Evolutionary conservation across 352 stramenopile species (phyloP).

Genomic region (Globisporangium nodosum): DNA sequence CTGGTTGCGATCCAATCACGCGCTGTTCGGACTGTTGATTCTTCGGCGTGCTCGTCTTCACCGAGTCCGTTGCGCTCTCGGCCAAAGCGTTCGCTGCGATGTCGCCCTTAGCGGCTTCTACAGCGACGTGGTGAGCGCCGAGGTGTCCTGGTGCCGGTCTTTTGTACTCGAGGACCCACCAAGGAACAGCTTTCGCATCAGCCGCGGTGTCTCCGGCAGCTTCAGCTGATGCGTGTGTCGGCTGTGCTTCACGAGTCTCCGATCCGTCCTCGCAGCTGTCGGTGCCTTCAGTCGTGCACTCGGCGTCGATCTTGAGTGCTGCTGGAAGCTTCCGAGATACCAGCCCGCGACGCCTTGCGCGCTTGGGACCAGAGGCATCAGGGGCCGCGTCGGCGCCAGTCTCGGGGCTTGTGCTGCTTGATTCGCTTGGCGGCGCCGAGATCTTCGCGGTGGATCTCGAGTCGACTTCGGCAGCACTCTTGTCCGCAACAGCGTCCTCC

Average conservation of each 20-base stretch:
- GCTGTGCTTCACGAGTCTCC: constrained; percentile 10
- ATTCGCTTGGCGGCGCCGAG: neutral
- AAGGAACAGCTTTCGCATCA: constrained; percentile 22
- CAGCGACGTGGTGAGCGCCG: constrained; percentile 37
- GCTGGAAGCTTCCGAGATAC: constrained; percentile 9
- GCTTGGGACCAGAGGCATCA: neutral
- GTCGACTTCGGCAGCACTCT: neutral
- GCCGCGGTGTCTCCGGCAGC: neutral
- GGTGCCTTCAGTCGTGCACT: constrained; percentile 2
- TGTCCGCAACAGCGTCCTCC: neutral
- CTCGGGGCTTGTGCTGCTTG: neutral
- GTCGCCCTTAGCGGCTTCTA: constrained; percentile 16
- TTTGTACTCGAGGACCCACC: constrained; percentile 56
- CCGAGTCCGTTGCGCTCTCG: neutral
- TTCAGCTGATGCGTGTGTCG: neutral
- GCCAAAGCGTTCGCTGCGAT: constrained; percentile 2
- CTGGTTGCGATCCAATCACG: neutral
- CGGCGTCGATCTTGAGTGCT: constrained; percentile 14
- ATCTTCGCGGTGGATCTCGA: neutral
- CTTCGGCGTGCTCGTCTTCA: neutral
- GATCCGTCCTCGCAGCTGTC: constrained; percentile 1
- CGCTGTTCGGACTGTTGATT: neutral
- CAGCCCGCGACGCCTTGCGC: constrained; percentile 2
- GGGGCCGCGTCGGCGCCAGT: neutral
- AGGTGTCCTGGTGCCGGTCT: constrained; percentile 48